Evolutionary conservation across 2,329 filamentous ascomycete species (phyloP), one percentile per base, ranked within the genome.

Genomic region (Cercospora berteroae): DNA sequence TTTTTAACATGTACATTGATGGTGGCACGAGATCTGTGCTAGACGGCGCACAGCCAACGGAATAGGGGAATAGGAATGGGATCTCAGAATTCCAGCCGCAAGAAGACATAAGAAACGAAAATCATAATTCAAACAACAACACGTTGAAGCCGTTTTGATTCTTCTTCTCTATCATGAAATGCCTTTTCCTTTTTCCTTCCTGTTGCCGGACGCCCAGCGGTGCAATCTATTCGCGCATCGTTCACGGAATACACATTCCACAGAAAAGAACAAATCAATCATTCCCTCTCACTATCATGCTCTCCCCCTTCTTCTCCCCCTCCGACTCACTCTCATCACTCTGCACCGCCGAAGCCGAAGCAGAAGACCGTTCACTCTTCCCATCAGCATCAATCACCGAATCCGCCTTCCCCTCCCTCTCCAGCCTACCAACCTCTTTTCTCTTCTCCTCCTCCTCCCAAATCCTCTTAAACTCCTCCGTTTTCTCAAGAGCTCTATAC

Each of bases 361-460:
- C 25, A 29, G 39, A 23, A 25, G 27, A 31, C 9, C 27, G 9
- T n/a, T 63, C 60, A 31, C 60, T 63, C 31, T 63, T 63, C 48
- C 23, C 60, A 33, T 64, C 39, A 27, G 25, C 25, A 44, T 39
- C 62, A 7, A 65, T 33, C 3, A 65, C 55, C 20, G 63, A 65
- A 23, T 65, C 63, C 5, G 63, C 62, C n/a, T 64, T 64, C 18
- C 29, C 16, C 31, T 64, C 13, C n/a, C 42, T 7, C 1, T 33
- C n/a, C 12, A 20, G 42, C n/a, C 42, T 20, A 20, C n/a, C 42
- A 48, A 5, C n/a, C n/a, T 18, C 48, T 52, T 52, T 52, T 13
- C 18, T 16, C 20, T 52, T 23, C 23, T 52, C 9, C 48, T 52
- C 48, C 5, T 52, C 23, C 20, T 23, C 44, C 2, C 16, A 23